These are phyloP conservation scores for Ustanciosporium gigantosporum DNA, from an alignment of 1,284 basidiomycete species.

Conservation along the genomic window DNA sequence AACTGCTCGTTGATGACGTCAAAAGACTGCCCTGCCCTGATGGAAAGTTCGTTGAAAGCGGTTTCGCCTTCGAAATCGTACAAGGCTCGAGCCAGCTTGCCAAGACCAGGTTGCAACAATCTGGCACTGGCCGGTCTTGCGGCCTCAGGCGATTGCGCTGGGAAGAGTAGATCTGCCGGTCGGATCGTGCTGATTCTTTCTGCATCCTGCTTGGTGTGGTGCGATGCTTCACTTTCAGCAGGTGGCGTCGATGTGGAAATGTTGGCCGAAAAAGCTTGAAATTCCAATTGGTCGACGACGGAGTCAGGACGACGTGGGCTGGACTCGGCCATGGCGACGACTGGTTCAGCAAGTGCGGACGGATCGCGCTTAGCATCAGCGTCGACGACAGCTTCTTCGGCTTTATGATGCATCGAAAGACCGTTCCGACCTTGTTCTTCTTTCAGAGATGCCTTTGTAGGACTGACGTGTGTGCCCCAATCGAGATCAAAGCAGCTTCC, in stretches of 20 bases:
- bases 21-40: slow-evolving; percentile 42
- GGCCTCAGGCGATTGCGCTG: not conserved
- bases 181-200: too few species aligned
- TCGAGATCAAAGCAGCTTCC: slow-evolving; percentile 46
- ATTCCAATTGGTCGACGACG: slow-evolving; percentile 6
- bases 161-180: too few species aligned
- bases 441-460: too few species aligned
- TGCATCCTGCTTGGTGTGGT: not conserved
- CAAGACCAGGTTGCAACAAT: slow-evolving; percentile 25
- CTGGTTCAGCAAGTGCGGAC: not conserved
- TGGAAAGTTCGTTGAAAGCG: slow-evolving; percentile 45
- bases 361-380: slow-evolving; percentile 4
- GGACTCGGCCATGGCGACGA: not conserved
- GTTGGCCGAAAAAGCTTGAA: too few species aligned
- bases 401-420: too few species aligned
- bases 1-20: slow-evolving; percentile 48
- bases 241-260: not conserved
- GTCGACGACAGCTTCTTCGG: slow-evolving; percentile 8
- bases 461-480: slow-evolving; percentile 11
- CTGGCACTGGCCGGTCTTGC: not conserved
- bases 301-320: slow-evolving; percentile 5
- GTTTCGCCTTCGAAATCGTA: slow-evolving; percentile 49
- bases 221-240: not conserved
- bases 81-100: slow-evolving; percentile 41
- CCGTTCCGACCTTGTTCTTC: too few species aligned